Conservation (phyloP, 805 yeast species). For the Candida corydali region DNA sequence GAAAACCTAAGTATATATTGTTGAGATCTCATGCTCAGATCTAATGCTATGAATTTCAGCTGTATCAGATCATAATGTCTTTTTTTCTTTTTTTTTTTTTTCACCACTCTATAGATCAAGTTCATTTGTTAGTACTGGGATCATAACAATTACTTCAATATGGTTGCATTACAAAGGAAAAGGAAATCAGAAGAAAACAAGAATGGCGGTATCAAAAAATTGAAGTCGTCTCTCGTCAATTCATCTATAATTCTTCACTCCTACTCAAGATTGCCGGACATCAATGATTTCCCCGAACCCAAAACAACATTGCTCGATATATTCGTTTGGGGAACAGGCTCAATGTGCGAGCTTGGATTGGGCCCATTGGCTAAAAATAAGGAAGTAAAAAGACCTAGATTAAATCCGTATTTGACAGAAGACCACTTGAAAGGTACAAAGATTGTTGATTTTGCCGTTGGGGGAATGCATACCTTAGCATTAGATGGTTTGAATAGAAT, state of each 20-base stretch:
- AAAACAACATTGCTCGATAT: slow-evolving; percentile 59
- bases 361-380: slow-evolving; percentile 91
- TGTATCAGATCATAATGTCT: too few species aligned
- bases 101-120: background rate
- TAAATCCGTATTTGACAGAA: slow-evolving; percentile 68
- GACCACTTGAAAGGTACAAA: slow-evolving; percentile 49
- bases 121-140: background rate
- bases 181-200: slow-evolving; percentile 16
- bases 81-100: background rate
- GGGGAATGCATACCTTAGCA: slow-evolving; percentile 93
- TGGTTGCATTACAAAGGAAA: slow-evolving; percentile 45
- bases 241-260: slow-evolving; percentile 46
- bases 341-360: slow-evolving; percentile 96
- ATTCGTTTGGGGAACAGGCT: slow-evolving; percentile 94
- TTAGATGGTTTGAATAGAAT: slow-evolving; percentile 68
- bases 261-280: slow-evolving; percentile 42
- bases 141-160: slow-evolving; percentile 13
- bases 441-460: slow-evolving; percentile 84
- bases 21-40: background rate
- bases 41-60: too few species aligned
- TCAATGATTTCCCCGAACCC: slow-evolving; percentile 36
- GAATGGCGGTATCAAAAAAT: slow-evolving; percentile 19
- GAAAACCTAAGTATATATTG: background rate
- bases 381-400: slow-evolving; percentile 93
- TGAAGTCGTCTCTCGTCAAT: slow-evolving; percentile 19